Evolutionary conservation across 2,329 filamentous ascomycete genomes (phyloP).

Genomic region (Didymella keratinophila): DNA sequence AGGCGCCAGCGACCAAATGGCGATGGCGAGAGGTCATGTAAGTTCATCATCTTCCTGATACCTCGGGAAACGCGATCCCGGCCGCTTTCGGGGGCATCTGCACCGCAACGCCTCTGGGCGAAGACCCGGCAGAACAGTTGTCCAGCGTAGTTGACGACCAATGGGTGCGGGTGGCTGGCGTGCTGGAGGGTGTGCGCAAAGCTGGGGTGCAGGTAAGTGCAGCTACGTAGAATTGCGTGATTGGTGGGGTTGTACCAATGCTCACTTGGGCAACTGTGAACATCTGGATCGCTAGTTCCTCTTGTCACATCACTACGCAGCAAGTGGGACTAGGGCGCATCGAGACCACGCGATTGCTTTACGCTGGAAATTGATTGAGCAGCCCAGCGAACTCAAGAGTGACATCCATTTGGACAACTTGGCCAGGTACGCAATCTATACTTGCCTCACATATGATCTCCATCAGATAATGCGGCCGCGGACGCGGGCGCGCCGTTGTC

Average conservation of each 20-base stretch:
- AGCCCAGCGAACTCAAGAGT: constrained; percentile 7
- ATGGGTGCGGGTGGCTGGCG: constrained; percentile 8
- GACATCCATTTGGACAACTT: constrained; percentile 1
- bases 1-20: constrained; percentile 4
- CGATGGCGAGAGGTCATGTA: constrained; percentile 7
- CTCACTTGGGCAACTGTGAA: constrained; percentile 5
- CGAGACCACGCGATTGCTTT: constrained; percentile 7
- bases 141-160: background rate
- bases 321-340: constrained; percentile 13
- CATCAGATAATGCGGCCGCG: constrained; percentile 7
- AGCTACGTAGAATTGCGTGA: constrained; percentile 11
- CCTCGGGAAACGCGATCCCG: constrained; percentile 16
- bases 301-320: constrained; percentile 7
- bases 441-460: constrained; percentile 12
- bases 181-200: constrained; percentile 16
- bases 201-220: constrained; percentile 17
- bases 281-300: constrained; percentile 2
- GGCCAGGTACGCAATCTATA: constrained; percentile 13
- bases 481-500: constrained; percentile 10
- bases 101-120: constrained; percentile 2
- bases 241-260: constrained; percentile 17
- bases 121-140: constrained; percentile 1
- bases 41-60: constrained; percentile 3
- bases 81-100: constrained; percentile 9
- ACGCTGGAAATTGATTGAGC: constrained; percentile 6